A percentile compares a stretch with the other conserved stretches of the same genome.
phyloP scores from a whole-genome alignment of 176 grass and related monocot genomes.

The Cenchrus americanus region DNA sequence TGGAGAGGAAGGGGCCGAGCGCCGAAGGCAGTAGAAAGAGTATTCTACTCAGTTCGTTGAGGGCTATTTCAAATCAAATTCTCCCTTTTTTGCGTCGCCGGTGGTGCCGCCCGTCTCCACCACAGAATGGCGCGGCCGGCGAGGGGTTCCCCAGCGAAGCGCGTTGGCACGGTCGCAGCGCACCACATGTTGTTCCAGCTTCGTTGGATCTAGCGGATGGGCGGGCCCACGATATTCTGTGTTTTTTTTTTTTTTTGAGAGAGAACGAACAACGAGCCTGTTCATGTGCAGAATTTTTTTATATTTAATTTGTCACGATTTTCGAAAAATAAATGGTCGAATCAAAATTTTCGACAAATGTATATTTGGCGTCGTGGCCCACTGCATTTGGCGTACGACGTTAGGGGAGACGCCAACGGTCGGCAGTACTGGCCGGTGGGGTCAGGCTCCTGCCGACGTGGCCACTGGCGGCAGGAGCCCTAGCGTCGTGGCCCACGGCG shows the following conservation, averaged over 20 bases:
- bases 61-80: neutral
- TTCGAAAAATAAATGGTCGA: too few relatives aligned
- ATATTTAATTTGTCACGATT: too few relatives aligned
- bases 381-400: too few relatives aligned
- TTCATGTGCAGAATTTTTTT: too few relatives aligned
- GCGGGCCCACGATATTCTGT: slow-evolving; percentile 31
- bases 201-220: neutral
- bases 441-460: too few relatives aligned
- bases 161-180: slow-evolving; percentile 24
- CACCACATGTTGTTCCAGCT: slow-evolving; percentile 46
- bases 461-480: too few relatives aligned
- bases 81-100: slow-evolving; percentile 11
- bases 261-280: too few relatives aligned
- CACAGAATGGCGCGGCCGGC: slow-evolving; percentile 35
- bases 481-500: too few relatives aligned
- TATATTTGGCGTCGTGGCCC: too few relatives aligned
- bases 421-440: too few relatives aligned
- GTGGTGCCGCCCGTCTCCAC: slow-evolving; percentile 30
- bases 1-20: neutral
- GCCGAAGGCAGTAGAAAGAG: neutral
- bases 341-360: too few relatives aligned
- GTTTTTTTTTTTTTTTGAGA: neutral
- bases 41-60: neutral
- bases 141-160: neutral
- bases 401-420: too few relatives aligned